Conservation (phyloP, 2,329 filamentous ascomycete genomes). For the Davidsoniella australis region DNA sequence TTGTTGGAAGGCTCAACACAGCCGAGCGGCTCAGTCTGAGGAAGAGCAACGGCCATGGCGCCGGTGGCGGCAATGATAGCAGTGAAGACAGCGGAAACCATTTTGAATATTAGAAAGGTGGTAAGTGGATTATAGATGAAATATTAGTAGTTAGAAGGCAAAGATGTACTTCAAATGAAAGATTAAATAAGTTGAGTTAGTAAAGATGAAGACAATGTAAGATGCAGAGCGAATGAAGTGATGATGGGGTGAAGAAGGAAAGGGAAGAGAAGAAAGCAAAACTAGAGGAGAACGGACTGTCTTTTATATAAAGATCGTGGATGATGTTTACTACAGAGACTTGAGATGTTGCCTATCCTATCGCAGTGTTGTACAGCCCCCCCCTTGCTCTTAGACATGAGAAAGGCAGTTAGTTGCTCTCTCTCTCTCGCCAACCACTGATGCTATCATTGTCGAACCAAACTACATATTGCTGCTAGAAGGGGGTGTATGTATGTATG, state of each 20-base stretch:
- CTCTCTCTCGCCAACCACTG: background rate
- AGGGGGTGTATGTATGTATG: too few relatives aligned
- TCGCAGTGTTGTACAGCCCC: background rate
- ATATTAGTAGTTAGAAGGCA: background rate
- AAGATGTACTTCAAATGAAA: background rate
- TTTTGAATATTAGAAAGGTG: conserved; percentile 6
- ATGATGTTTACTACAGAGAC: background rate
- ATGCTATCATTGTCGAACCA: too few relatives aligned
- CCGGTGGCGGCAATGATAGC: conserved; percentile 6
- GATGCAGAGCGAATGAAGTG: conserved; percentile 3
- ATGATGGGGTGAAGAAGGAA: conserved; percentile 7
- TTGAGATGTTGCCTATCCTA: background rate
- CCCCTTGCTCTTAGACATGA: background rate
- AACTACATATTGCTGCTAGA: too few relatives aligned
- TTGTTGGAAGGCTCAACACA: conserved; percentile 16
- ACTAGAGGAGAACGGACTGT: background rate
- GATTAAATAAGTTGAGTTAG: background rate
- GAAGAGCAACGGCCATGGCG: conserved; percentile 7
- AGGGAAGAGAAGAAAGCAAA: background rate
- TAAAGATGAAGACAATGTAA: conserved; percentile 2
- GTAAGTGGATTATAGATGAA: background rate
- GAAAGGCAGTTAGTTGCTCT: background rate
- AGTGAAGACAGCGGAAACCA: conserved; percentile 5
- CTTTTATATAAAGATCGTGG: conserved; percentile 4
- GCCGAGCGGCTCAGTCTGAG: conserved; percentile 1